Conservation (phyloP, 169 alveolate genomes). For the Perkinsus marinus region DNA sequence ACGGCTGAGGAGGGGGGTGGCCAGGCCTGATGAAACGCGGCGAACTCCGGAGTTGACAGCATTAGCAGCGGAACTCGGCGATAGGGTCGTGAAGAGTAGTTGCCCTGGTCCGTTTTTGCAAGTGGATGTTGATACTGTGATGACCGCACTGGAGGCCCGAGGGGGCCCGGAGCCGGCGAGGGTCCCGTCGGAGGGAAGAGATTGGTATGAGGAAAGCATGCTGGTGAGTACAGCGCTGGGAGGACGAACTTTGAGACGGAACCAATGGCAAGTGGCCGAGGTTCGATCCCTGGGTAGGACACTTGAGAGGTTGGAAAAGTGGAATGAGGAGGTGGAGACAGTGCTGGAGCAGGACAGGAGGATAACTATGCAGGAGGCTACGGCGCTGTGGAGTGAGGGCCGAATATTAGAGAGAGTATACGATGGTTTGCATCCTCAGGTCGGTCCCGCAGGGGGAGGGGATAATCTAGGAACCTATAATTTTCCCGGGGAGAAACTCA, state of each 20-base stretch:
- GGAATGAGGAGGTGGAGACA: background rate
- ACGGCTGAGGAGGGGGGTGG: background rate
- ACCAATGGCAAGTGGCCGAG: background rate
- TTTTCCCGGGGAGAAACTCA: too few species aligned
- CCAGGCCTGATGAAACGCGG: background rate
- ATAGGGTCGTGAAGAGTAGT: background rate
- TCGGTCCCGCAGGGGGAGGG: too few species aligned
- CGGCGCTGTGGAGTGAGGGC: background rate
- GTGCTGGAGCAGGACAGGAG: background rate
- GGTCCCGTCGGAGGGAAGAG: background rate
- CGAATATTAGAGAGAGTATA: background rate
- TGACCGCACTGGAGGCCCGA: background rate
- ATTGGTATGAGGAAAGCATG: background rate
- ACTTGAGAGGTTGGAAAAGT: background rate
- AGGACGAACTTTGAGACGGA: background rate
- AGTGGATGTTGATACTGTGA: background rate
- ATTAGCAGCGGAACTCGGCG: background rate
- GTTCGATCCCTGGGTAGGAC: background rate
- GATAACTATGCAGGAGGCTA: background rate
- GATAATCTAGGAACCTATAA: too few species aligned
- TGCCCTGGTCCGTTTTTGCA: background rate
- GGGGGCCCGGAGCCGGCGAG: background rate
- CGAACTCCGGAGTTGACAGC: background rate
- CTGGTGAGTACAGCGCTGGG: background rate
- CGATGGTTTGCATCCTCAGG: background rate